Base-by-base conservation (phyloP, 2,329 filamentous ascomycete genomes). In the Neonectria neomacrospora region DNA sequence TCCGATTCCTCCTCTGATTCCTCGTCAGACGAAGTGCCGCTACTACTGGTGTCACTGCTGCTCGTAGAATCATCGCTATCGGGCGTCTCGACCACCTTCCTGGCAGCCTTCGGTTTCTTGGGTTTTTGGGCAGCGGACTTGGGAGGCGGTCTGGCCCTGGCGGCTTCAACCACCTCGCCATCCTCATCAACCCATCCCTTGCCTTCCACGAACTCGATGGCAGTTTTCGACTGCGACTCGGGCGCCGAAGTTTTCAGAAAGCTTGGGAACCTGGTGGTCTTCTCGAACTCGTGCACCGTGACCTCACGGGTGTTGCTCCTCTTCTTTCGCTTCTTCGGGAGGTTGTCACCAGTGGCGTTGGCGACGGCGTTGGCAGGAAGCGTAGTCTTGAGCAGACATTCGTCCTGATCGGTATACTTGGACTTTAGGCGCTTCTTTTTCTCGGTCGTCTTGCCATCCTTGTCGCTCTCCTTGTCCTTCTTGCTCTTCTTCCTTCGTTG, bases 211-310 rank as follows among this genome's bases (percentile, higher is more conserved):
- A 90, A 97, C 59, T 90, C 88, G 2, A 79, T 79, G 1, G 78
- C 79, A 1, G 80, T 76, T 5, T 80, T 78, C 44, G 75, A 82
- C 14, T 65, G 56, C 14, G 60, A 65, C 39, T 74, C 72, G 11
- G 74, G 73, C 26, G 59, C 69, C 2, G 71, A 48, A 6, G 83
- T 81, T 75, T 92, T 93, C 62, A 97, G 78, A 75, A 97, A 97
- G 5, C 87, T 91, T 0, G 94, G 92, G 67, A 93, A 91, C 72
- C 93, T 95, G 39, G 88, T 89, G 8, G 91, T 94, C 76, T 93
- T 94, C 71, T 91, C 88, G 75, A 97, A 98, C 75, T 99, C 96
- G 77, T 98, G 94, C 3, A 98, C 85, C 4, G 93, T 82, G 1
- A 90, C 84, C 63, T 91, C 87, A 14, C 82, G 77, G 12, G 71